These are phyloP conservation scores for Scortechinia acanthostroma DNA, from an alignment of 2,329 filamentous ascomycete species.

Conservation along the genomic window DNA sequence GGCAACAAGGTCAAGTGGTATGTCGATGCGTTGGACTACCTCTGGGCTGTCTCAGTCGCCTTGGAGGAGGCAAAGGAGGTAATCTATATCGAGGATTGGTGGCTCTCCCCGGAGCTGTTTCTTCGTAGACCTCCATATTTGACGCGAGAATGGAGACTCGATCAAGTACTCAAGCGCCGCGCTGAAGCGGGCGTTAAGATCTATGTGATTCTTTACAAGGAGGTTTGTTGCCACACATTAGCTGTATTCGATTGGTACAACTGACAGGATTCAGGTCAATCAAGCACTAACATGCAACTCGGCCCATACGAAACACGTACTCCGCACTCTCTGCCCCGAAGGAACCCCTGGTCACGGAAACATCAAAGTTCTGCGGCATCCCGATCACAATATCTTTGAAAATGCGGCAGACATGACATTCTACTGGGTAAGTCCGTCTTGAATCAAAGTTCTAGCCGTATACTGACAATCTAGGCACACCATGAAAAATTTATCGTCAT, in stretches of 20 bases:
- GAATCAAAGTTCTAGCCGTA: background rate
- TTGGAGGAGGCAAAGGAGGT: conserved; percentile 85
- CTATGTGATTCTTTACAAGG: conserved; percentile 86
- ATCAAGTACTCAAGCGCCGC: conserved; percentile 77
- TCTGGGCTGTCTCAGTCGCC: conserved; percentile 82
- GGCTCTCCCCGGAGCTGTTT: conserved; percentile 84
- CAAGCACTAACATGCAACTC: conserved; percentile 86
- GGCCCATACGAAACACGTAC: conserved; percentile 80
- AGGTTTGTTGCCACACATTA: conserved; percentile 35
- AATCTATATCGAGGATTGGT: conserved; percentile 97
- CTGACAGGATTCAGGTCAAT: conserved; percentile 35
- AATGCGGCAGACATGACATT: conserved; percentile 94
- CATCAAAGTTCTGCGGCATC: conserved; percentile 82
- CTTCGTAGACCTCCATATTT: conserved; percentile 75
- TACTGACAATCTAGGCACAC: conserved; percentile 71
- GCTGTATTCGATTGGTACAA: conserved; percentile 11
- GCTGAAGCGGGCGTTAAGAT: conserved; percentile 93
- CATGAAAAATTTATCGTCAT: conserved; percentile 97
- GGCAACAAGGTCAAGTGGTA: conserved; percentile 94
- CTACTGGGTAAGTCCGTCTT: conserved; percentile 49
- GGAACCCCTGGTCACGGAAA: conserved; percentile 79
- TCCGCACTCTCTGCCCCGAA: conserved; percentile 73
- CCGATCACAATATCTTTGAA: conserved; percentile 89
- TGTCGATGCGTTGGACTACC: conserved; percentile 90
- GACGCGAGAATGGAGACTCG: conserved; percentile 80